These are phyloP conservation scores for Pisolithus thermaeus DNA, from an alignment of 1,284 basidiomycete species.

Conservation along the genomic window DNA sequence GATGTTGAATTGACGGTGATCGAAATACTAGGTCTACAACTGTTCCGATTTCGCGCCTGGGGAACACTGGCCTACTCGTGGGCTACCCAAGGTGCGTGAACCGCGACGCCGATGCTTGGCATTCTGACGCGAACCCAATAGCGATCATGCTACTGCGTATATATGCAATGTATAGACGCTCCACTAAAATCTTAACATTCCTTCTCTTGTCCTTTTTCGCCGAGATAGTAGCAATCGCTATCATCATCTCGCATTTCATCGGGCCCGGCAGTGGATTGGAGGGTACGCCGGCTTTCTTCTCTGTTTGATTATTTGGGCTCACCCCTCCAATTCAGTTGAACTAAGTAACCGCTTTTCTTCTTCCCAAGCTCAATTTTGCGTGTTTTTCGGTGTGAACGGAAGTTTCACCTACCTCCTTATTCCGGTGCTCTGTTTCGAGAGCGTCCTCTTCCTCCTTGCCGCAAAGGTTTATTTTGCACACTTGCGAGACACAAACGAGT, in stretches of 20 bases:
- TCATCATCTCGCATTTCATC: conserved; percentile 22
- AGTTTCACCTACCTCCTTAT: conserved; percentile 26
- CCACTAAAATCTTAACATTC: conserved; percentile 15
- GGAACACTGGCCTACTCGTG: conserved; percentile 28
- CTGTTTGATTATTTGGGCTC: background rate
- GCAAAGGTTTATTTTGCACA: conserved; percentile 13
- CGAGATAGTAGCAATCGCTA: conserved; percentile 23
- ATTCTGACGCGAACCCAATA: conserved; percentile 6
- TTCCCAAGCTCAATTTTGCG: conserved; percentile 11
- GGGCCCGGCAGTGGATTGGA: conserved; percentile 18
- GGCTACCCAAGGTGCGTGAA: conserved; percentile 24
- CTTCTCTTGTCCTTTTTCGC: conserved; percentile 17
- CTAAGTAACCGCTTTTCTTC: background rate
- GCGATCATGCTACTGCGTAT: conserved; percentile 29
- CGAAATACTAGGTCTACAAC: conserved; percentile 16
- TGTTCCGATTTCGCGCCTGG: conserved; percentile 29
- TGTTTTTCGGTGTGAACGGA: conserved; percentile 17
- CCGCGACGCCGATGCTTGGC: background rate
- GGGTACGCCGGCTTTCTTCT: conserved; percentile 11
- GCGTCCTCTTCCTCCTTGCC: conserved; percentile 20
- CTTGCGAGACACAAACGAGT: conserved; percentile 2
- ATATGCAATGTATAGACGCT: conserved; percentile 27
- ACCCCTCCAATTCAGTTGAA: background rate
- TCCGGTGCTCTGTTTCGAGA: conserved; percentile 26
- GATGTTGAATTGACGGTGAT: conserved; percentile 1